These are phyloP conservation scores for Escallonia herrerae DNA, from an alignment of 129 eudicot genomes.

Conservation along the genomic window DNA sequence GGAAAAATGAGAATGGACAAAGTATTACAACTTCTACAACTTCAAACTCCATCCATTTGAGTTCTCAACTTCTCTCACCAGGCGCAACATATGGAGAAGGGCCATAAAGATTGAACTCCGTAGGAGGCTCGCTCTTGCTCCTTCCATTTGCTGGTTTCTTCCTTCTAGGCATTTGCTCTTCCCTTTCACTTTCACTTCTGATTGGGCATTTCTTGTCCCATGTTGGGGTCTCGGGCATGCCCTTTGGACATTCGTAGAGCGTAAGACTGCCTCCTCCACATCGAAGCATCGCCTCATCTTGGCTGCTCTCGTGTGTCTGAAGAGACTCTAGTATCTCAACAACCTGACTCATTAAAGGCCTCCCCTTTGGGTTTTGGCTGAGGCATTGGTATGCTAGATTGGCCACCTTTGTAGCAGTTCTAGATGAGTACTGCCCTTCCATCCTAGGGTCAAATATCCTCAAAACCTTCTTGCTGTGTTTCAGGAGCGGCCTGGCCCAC, in stretches of 20 bases:
- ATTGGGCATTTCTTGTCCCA: conserved; percentile 4
- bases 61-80: background rate
- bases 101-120: conserved; percentile 29
- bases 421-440: conserved; percentile 65
- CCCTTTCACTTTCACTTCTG: conserved; percentile 19
- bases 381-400: conserved; percentile 79
- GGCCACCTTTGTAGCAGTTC: conserved; percentile 53
- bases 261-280: conserved; percentile 43
- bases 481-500: conserved; percentile 69
- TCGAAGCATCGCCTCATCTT: conserved; percentile 30
- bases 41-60: background rate
- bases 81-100: conserved; percentile 19
- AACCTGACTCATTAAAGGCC: conserved; percentile 74
- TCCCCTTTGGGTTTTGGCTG: conserved; percentile 68
- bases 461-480: conserved; percentile 49
- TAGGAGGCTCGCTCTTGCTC: conserved; percentile 46
- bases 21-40: too few relatives aligned
- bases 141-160: conserved; percentile 20
- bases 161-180: conserved; percentile 3
- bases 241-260: conserved; percentile 48
- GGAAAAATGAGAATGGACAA: too few relatives aligned
- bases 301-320: conserved; percentile 28
- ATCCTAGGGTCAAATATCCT: conserved; percentile 68
- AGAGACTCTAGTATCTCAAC: conserved; percentile 73
- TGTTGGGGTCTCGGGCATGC: background rate